A percentile compares a stretch with the other conserved stretches of the same genome.
Evolutionary conservation across 78 protist genomes (phyloP).

Genomic region (Polysphondylium violaceum): DNA sequence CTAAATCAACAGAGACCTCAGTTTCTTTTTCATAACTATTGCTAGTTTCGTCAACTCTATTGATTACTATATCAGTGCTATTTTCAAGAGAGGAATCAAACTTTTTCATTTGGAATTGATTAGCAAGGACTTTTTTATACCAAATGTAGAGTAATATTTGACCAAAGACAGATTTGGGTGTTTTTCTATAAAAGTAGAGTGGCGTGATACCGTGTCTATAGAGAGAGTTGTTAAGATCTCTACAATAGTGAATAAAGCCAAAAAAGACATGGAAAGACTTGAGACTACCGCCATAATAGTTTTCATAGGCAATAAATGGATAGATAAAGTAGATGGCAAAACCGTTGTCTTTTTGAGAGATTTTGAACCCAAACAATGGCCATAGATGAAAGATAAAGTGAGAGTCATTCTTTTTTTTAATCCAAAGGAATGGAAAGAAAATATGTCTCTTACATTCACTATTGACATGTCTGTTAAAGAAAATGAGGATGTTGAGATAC

Average conservation of each 20-base stretch:
- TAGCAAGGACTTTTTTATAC: no score
- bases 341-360: background rate
- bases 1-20: background rate
- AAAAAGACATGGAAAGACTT: background rate
- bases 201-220: slow-evolving; percentile 11
- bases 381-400: slow-evolving; percentile 36
- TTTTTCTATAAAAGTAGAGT: background rate
- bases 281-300: background rate
- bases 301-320: slow-evolving; percentile 36
- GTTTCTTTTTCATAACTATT: background rate
- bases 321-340: slow-evolving; percentile 41
- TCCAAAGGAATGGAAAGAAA: slow-evolving; percentile 42
- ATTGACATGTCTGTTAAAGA: background rate
- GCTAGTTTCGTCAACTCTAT: background rate
- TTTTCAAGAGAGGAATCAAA: no score
- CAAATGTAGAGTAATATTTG: slow-evolving; percentile 27
- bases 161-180: background rate
- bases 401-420: background rate
- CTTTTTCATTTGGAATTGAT: background rate
- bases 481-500: background rate
- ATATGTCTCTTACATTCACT: background rate
- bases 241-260: slow-evolving; percentile 28
- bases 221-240: background rate
- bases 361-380: slow-evolving; percentile 55
- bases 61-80: no score